Evolutionary conservation across 2,329 filamentous ascomycete genomes (phyloP).

Genomic region (Alternaria postmessia): DNA sequence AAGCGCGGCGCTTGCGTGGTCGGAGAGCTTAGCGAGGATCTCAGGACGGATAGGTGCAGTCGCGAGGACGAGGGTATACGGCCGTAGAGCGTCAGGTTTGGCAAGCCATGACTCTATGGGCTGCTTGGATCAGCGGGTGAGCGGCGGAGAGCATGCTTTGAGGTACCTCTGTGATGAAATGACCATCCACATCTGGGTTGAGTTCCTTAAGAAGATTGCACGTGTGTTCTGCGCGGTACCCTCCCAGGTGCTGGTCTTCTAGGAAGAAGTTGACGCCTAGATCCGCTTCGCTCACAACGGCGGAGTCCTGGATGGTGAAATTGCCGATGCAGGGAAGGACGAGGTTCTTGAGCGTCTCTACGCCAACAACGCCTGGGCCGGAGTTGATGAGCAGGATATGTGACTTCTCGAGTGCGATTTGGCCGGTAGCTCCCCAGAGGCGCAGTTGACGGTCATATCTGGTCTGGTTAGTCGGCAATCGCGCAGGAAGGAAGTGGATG

Average conservation of each 20-base stretch:
- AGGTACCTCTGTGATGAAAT: constrained; percentile 67
- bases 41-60: constrained; percentile 65
- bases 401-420: constrained; percentile 87
- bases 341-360: constrained; percentile 96
- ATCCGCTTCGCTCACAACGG: constrained; percentile 79
- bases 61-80: constrained; percentile 69
- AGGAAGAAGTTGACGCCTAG: constrained; percentile 98
- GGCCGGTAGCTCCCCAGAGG: constrained; percentile 92
- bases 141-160: neutral
- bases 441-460: constrained; percentile 91
- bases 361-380: constrained; percentile 82
- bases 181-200: constrained; percentile 88
- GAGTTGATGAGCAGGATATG: constrained; percentile 92
- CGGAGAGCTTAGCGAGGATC: constrained; percentile 60
- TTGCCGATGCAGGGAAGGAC: constrained; percentile 89
- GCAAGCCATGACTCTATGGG: constrained; percentile 56
- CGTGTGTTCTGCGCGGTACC: constrained; percentile 79
- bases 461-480: constrained; percentile 50
- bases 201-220: constrained; percentile 82
- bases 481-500: neutral
- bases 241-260: constrained; percentile 78
- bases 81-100: constrained; percentile 51
- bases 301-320: constrained; percentile 89
- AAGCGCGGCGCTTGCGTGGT: constrained; percentile 62
- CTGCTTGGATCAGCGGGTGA: constrained; percentile 37